Evolutionary conservation across 352 stramenopile genomes (phyloP).

Genomic region (Pythium utonaiense): DNA sequence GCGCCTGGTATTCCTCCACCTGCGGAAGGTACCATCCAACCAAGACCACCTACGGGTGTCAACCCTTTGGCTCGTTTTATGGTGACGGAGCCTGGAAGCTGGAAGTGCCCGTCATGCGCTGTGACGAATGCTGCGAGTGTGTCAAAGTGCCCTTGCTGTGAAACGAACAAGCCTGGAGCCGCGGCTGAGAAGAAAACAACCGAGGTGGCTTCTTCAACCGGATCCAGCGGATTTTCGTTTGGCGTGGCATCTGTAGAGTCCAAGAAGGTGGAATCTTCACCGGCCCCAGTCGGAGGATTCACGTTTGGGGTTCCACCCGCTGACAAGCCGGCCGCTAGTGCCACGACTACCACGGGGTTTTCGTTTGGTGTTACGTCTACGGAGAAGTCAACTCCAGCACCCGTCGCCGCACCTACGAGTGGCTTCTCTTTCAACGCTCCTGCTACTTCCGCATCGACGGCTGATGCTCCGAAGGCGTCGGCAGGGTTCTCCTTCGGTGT

Average conservation of each 20-base stretch:
- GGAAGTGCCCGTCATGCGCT: conserved; percentile 73
- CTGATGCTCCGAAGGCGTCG: conserved; percentile 1
- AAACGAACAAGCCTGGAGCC: conserved; percentile 13
- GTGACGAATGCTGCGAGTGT: conserved; percentile 57
- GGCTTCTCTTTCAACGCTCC: conserved; percentile 11
- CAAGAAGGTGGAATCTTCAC: conserved; percentile 5
- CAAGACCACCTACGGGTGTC: no score
- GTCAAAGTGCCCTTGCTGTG: conserved; percentile 76
- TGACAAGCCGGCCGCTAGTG: neutral
- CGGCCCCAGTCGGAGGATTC: conserved; percentile 21
- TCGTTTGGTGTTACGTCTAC: conserved; percentile 24
- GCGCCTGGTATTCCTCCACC: no score
- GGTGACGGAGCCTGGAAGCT: conserved; percentile 49
- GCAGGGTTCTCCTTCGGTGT: conserved; percentile 22
- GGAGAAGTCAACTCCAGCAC: neutral
- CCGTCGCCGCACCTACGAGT: neutral
- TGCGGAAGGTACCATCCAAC: no score
- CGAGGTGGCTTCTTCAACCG: neutral
- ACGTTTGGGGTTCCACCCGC: conserved; percentile 22
- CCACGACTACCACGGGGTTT: conserved; percentile 22
- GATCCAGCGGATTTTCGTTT: conserved; percentile 16
- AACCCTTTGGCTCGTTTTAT: conserved; percentile 68
- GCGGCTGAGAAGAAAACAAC: neutral
- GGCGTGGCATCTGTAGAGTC: conserved; percentile 3
- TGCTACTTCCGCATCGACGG: neutral